Percentiles rank a stretch among this genome's conserved stretches.
Evolutionary conservation across 257 asterid species (phyloP).

Genomic region (Nicotiana benthamiana): DNA sequence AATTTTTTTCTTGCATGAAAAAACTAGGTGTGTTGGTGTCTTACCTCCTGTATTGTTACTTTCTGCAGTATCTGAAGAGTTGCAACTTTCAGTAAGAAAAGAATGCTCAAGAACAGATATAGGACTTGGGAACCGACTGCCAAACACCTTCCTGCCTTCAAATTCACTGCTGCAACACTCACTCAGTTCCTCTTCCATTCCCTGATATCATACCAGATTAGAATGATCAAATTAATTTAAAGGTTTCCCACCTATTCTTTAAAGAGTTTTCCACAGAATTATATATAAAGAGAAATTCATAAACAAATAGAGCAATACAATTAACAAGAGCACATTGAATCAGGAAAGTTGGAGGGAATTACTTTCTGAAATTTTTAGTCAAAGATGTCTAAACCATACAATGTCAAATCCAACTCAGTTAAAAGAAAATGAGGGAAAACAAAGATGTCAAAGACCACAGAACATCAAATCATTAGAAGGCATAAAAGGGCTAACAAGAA

Average conservation of each 20-base stretch:
- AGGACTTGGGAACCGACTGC: constrained; percentile 33
- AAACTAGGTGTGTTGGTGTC: not conserved
- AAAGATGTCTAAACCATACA: not conserved
- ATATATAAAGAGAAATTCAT: not conserved
- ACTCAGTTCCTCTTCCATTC: constrained; percentile 25
- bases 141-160: constrained; percentile 30
- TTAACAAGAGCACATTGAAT: not conserved
- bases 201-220: constrained; percentile 23
- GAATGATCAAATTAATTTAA: not conserved
- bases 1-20: not conserved
- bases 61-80: constrained; percentile 38
- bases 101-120: constrained; percentile 36
- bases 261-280: not conserved
- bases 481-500: not conserved
- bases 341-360: not conserved
- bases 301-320: not conserved
- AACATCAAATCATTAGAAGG: not conserved
- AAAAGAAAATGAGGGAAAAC: not conserved
- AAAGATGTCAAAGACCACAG: not conserved
- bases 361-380: not conserved
- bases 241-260: not conserved
- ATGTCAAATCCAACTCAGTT: not conserved
- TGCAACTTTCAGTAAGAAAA: constrained; percentile 31
- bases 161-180: constrained; percentile 19
- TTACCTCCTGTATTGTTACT: constrained; percentile 52